Percentiles rank a stretch among this genome's conserved stretches.
Conservation (phyloP, 495 filamentous ascomycete genomes). For the Aspergillus incahuasiensis region DNA sequence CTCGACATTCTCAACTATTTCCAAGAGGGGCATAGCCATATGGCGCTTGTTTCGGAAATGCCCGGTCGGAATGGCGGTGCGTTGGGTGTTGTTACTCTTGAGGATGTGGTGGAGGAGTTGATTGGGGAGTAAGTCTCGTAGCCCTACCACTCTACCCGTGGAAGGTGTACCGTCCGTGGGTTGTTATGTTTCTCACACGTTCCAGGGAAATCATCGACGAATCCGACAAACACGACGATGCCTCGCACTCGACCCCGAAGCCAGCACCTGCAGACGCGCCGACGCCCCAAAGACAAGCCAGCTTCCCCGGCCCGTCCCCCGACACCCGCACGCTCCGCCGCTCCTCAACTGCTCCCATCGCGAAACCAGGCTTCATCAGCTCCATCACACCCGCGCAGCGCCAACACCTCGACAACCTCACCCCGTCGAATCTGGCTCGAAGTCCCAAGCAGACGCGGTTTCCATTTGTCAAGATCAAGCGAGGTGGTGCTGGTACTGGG, state of each 20-base stretch:
- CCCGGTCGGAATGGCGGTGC: slow-evolving; percentile 85
- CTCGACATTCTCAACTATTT: slow-evolving; percentile 99
- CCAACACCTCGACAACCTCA: background rate
- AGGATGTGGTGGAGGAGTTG: slow-evolving; percentile 96
- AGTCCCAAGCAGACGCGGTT: slow-evolving; percentile 3
- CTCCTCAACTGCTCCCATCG: background rate
- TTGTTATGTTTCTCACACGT: background rate
- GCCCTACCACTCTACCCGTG: background rate
- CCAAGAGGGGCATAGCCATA: slow-evolving; percentile 97
- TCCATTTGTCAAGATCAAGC: slow-evolving; percentile 1
- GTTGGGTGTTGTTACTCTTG: slow-evolving; percentile 86
- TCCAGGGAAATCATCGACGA: background rate
- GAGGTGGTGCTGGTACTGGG: background rate
- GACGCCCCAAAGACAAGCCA: background rate
- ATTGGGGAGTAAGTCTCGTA: slow-evolving; percentile 87
- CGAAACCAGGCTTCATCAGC: background rate
- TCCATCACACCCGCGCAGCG: background rate
- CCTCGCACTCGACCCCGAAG: too few relatives aligned
- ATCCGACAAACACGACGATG: background rate
- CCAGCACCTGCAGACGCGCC: background rate
- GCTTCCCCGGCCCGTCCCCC: background rate
- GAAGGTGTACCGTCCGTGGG: too few relatives aligned
- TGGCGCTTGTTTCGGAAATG: slow-evolving; percentile 89
- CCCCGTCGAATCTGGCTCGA: background rate
- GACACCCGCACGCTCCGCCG: slow-evolving; percentile 1